Evolutionary conservation across 2,329 filamentous ascomycete genomes (phyloP).

Genomic region (Lasiodiplodia gonubiensis): DNA sequence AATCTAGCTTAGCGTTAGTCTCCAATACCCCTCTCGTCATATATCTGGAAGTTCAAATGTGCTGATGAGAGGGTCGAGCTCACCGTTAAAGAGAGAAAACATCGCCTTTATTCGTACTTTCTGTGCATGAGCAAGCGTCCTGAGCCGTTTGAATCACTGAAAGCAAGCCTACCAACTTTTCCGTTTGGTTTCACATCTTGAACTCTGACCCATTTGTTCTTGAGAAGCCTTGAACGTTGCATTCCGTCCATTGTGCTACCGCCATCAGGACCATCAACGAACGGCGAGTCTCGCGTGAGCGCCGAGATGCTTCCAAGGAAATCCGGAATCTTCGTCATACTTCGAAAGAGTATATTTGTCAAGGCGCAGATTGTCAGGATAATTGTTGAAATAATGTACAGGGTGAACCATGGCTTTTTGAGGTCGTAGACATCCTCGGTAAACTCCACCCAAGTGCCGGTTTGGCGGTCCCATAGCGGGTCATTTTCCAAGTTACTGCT

Average conservation of each 20-base stretch:
- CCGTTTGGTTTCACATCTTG: slow-evolving; percentile 31
- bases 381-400: slow-evolving; percentile 22
- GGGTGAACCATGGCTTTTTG: slow-evolving; percentile 6
- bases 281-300: slow-evolving; percentile 30
- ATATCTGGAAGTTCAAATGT: no score
- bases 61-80: no score
- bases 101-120: no score
- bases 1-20: no score
- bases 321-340: slow-evolving; percentile 28
- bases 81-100: no score
- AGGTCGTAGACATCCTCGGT: neutral
- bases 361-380: slow-evolving; percentile 28
- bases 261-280: slow-evolving; percentile 24
- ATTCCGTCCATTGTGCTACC: slow-evolving; percentile 27
- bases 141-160: slow-evolving; percentile 1
- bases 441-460: no score
- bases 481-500: no score
- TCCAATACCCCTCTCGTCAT: no score
- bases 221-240: slow-evolving; percentile 28
- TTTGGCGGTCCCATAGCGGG: no score
- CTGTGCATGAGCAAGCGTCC: no score
- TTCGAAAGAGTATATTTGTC: slow-evolving; percentile 25
- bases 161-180: slow-evolving; percentile 31
- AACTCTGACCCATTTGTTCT: slow-evolving; percentile 31
- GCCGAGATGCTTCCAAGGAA: slow-evolving; percentile 30